Base-by-base conservation (phyloP, 306 rosid genomes). In the Neltuma alba region DNA sequence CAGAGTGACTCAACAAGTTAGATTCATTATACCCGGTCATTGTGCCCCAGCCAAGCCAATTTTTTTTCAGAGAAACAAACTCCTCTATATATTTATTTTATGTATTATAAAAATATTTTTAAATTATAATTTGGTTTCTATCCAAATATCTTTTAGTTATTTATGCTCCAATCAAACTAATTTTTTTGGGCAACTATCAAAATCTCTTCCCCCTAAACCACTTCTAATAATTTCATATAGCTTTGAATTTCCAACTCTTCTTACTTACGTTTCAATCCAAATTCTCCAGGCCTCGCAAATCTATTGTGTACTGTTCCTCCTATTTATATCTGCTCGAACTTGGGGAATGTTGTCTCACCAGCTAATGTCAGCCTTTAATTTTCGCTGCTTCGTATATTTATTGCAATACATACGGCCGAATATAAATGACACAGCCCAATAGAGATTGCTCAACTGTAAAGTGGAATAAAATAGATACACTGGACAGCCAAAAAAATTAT, bases 291-390 rank as follows among this genome's bases (percentile, higher is more conserved):
- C 65, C 18, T 58, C 8, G 1, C 5, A 28, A 30, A 60, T 60
- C 20, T 13, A 28, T 10, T 12, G 18, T 25, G 36, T 18, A 58
- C 68, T 15, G 40, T 61, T 61, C 5, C 38, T 64, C 42, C 70
- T 8, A 36, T 20, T 37, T 36, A 9, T 65, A 9, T 18, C 41
- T 13, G 30, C 34, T 60, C 6, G 41, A 65, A 20, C 27, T 7
- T 8, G 71, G 45, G 42, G 69, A 64, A 81, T 81, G 37, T 50
- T 71, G 68, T 66, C 47, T 48, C 40, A 60, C 50, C 68, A 81
- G 78, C 76, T 36, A 83, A 78, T 79, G 69, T 52, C 76, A 65
- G 78, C 86, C 62, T 81, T 78, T 61, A 73, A 58, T 82, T 79
- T 76, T 82, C 74, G 44, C 71, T 74, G 67, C 44, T 68, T 72